A percentile compares a stretch with the other conserved stretches of the same genome.
phyloP scores from a whole-genome alignment of 176 grass and related monocot genomes.

The Eleusine coracana region DNA sequence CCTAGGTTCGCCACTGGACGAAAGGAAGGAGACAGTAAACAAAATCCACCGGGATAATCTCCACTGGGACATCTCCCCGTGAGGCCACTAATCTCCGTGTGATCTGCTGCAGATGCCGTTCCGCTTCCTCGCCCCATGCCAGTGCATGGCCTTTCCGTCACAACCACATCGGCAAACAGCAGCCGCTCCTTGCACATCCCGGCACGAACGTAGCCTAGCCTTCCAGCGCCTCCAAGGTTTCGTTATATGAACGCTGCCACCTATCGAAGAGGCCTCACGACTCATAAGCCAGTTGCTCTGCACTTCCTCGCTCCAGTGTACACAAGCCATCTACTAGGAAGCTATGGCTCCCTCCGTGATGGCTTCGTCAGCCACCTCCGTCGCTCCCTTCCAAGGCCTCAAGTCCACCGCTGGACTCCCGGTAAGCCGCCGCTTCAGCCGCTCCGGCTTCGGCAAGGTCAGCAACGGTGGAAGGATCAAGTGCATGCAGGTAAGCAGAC shows the following conservation, averaged over 20 bases:
- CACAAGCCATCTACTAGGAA: too few species aligned
- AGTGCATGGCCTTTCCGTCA: neutral
- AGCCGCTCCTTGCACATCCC: constrained; percentile 36
- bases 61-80: constrained; percentile 3
- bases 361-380: neutral
- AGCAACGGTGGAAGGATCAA: constrained; percentile 18
- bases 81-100: neutral
- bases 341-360: neutral
- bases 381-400: constrained; percentile 22
- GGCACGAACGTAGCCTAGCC: neutral
- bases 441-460: neutral
- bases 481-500: constrained; percentile 15
- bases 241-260: constrained; percentile 34
- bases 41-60: neutral
- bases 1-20: neutral
- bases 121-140: neutral
- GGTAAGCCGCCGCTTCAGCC: neutral
- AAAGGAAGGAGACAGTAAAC: neutral
- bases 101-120: neutral
- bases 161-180: constrained; percentile 1
- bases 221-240: neutral
- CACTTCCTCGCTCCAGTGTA: neutral
- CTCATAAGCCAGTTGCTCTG: neutral
- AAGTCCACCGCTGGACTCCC: constrained; percentile 1
- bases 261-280: neutral